Percentiles rank a stretch among this genome's conserved stretches.
Conservation (phyloP, 2,329 filamentous ascomycete genomes). For the Monosporascus sp. region DNA sequence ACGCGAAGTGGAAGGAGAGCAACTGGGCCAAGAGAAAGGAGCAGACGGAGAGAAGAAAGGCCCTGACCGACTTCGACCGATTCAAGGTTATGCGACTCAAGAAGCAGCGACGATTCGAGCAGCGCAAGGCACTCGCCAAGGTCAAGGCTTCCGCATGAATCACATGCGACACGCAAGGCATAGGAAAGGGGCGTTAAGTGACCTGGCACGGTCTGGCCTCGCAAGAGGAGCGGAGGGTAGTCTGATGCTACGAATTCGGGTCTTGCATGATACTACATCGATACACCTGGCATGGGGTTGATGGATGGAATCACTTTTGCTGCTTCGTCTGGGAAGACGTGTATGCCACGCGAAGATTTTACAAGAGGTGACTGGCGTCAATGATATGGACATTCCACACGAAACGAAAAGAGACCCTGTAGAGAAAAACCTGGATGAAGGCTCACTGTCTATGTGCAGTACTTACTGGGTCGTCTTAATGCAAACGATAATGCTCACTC, state of each 20-base stretch:
- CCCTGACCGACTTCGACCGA: slow-evolving; percentile 96
- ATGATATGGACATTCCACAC: slow-evolving; percentile 53
- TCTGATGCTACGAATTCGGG: slow-evolving; percentile 20
- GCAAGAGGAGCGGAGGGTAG: slow-evolving; percentile 15
- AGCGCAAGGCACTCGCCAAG: slow-evolving; percentile 94
- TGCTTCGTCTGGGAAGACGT: slow-evolving; percentile 54
- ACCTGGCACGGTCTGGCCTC: slow-evolving; percentile 26
- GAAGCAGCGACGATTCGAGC: slow-evolving; percentile 99
- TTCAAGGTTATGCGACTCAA: slow-evolving; percentile 99
- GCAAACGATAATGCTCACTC: too few species aligned
- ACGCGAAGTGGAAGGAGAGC: slow-evolving; percentile 87
- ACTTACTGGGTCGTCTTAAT: too few species aligned
- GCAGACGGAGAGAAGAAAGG: slow-evolving; percentile 79
- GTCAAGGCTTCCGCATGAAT: slow-evolving; percentile 74
- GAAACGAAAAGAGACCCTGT: background rate
- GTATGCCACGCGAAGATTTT: slow-evolving; percentile 56
- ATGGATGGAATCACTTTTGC: slow-evolving; percentile 46
- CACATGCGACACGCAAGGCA: slow-evolving; percentile 4
- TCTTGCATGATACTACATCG: slow-evolving; percentile 41
- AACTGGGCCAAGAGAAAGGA: slow-evolving; percentile 92
- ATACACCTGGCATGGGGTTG: slow-evolving; percentile 49
- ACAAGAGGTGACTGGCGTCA: slow-evolving; percentile 56
- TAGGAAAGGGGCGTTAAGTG: slow-evolving; percentile 27
- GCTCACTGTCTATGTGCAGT: background rate
- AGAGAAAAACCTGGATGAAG: background rate